Evolutionary conservation across 805 yeast species (phyloP).

Genomic region (Starmera pachycereana): DNA sequence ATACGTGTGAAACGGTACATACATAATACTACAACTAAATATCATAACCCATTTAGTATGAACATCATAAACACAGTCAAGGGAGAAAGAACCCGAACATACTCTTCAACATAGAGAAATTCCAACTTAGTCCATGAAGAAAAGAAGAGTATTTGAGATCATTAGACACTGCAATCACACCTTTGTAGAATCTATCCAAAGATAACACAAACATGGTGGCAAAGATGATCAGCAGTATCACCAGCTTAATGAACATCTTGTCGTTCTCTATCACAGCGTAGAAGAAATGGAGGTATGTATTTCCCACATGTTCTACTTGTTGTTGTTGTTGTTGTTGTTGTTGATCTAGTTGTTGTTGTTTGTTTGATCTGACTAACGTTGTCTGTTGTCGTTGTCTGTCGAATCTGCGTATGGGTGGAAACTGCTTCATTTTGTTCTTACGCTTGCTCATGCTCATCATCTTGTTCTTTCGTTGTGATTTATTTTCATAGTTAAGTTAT

Average conservation of each 20-base stretch:
- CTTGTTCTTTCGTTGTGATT: neutral
- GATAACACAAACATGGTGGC: neutral
- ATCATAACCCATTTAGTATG: too few species aligned
- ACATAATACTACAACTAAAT: too few species aligned
- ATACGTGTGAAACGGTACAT: too few species aligned
- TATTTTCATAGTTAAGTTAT: neutral
- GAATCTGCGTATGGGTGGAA: neutral
- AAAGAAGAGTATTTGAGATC: too few species aligned
- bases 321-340: neutral
- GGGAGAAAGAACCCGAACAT: too few species aligned
- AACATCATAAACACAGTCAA: too few species aligned
- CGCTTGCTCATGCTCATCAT: neutral
- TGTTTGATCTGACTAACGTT: neutral
- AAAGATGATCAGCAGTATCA: neutral
- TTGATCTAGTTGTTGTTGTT: neutral
- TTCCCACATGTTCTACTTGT: neutral
- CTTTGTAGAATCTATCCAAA: neutral
- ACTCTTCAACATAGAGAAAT: too few species aligned
- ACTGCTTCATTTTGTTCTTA: neutral
- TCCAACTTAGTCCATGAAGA: too few species aligned
- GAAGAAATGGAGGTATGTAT: neutral
- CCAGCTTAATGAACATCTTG: neutral
- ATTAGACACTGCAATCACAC: too few species aligned
- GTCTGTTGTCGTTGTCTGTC: neutral
- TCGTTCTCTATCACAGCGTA: neutral